These are phyloP conservation scores for Bondarzewia mesenterica DNA, from an alignment of 1,284 basidiomycete species.

Conservation along the genomic window DNA sequence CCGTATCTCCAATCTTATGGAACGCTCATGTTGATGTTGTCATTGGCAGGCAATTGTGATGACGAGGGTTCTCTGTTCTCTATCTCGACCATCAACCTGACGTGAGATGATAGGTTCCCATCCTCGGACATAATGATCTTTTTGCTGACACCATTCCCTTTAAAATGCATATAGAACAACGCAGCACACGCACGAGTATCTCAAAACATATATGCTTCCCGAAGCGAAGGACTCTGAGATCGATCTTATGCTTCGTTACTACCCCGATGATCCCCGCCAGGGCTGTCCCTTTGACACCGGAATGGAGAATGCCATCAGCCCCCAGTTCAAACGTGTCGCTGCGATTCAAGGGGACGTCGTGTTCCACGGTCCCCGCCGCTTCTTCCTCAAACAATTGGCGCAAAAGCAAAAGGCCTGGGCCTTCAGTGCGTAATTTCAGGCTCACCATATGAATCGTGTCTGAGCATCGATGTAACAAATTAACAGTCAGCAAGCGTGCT, in stretches of 20 bases:
- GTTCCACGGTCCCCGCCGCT: constrained; percentile 15
- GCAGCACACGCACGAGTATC: constrained; percentile 1
- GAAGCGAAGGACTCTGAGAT: constrained; percentile 4
- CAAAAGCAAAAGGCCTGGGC: constrained; percentile 11
- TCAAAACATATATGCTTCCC: constrained; percentile 10
- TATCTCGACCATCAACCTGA: constrained; percentile 8
- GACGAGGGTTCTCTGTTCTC: constrained; percentile 13
- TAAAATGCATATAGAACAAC: not conserved
- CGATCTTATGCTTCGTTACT: constrained; percentile 14
- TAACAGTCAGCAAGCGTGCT: constrained; percentile 11
- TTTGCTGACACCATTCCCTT: not conserved
- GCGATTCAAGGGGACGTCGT: constrained; percentile 22
- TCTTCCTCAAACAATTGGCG: constrained; percentile 9
- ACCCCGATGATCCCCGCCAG: constrained; percentile 12
- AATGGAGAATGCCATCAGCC: constrained; percentile 6
- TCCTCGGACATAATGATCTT: not conserved
- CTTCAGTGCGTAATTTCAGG: constrained; percentile 6
- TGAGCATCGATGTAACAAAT: not conserved
- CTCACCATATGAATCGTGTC: no score
- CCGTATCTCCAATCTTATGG: no score
- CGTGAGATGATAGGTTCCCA: not conserved
- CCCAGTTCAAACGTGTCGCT: constrained; percentile 21
- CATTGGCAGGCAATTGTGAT: constrained; percentile 14
- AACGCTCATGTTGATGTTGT: not conserved
- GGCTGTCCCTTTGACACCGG: constrained; percentile 23